These are phyloP conservation scores for Cicer chorassanicum DNA, from an alignment of 306 rosid genomes.

Conservation along the genomic window DNA sequence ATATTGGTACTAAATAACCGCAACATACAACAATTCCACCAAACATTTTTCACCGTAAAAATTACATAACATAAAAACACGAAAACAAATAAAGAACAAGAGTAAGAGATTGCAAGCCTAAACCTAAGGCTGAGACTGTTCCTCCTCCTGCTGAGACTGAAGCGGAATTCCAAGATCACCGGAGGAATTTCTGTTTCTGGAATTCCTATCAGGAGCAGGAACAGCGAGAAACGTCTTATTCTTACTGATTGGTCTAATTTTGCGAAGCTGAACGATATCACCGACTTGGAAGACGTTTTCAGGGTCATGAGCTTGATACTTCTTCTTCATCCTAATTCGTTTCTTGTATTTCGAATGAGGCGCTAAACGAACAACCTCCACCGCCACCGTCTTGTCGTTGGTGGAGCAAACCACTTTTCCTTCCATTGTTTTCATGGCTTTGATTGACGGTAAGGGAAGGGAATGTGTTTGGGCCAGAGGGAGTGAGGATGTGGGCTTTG, in stretches of 20 bases:
- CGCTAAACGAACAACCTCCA: slow-evolving; percentile 82
- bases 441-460: slow-evolving; percentile 22
- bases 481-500: slow-evolving; percentile 48
- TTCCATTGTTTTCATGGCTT: slow-evolving; percentile 74
- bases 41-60: neutral
- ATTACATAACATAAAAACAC: slow-evolving; percentile 43
- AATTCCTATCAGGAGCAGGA: slow-evolving; percentile 50
- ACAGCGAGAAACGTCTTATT: slow-evolving; percentile 81
- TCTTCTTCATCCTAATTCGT: slow-evolving; percentile 89
- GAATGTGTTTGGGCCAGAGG: neutral
- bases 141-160: slow-evolving; percentile 61
- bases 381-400: slow-evolving; percentile 84
- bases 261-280: slow-evolving; percentile 77
- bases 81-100: neutral
- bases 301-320: slow-evolving; percentile 95
- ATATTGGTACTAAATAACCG: neutral
- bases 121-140: neutral
- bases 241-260: slow-evolving; percentile 84
- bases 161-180: slow-evolving; percentile 69
- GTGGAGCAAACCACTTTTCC: slow-evolving; percentile 79
- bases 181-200: slow-evolving; percentile 29
- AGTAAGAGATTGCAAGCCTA: slow-evolving; percentile 18
- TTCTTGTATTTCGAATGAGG: slow-evolving; percentile 93
- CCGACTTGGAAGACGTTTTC: slow-evolving; percentile 85
- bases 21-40: neutral